Conservation (phyloP, 176 grass and related monocot species). For the Ananas comosus region DNA sequence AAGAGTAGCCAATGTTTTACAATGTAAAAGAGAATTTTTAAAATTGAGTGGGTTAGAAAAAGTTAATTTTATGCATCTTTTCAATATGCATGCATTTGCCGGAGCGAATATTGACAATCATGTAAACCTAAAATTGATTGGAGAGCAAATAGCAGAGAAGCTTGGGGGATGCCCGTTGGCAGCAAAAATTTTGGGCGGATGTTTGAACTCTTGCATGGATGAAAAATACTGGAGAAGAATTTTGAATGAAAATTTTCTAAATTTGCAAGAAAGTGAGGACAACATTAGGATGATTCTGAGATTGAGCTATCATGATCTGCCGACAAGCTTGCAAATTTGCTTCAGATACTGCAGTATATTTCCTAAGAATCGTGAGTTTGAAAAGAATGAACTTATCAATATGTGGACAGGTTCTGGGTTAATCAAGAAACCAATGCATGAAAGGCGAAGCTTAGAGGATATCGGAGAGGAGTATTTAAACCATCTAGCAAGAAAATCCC, state of each 20-base stretch:
- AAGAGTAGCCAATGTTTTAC: too few species aligned
- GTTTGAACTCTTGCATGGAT: slow-evolving; percentile 8
- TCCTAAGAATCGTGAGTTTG: too few species aligned
- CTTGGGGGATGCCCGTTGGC: slow-evolving; percentile 17
- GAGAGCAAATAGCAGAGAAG: slow-evolving; percentile 12
- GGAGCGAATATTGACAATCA: background rate
- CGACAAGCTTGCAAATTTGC: slow-evolving; percentile 10
- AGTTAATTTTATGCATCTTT: too few species aligned
- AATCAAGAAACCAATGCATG: too few species aligned
- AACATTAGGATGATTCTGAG: slow-evolving; percentile 19
- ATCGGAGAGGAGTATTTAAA: background rate
- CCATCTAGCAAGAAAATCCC: slow-evolving; percentile 8
- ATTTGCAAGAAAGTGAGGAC: slow-evolving; percentile 9
- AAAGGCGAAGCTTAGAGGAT: background rate
- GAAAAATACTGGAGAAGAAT: slow-evolving; percentile 15
- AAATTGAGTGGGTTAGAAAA: too few species aligned
- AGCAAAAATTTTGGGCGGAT: slow-evolving; percentile 22
- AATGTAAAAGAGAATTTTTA: too few species aligned
- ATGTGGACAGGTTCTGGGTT: too few species aligned
- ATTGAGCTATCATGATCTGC: slow-evolving; percentile 25
- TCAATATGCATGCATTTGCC: slow-evolving; percentile 20
- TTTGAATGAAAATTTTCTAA: slow-evolving; percentile 20
- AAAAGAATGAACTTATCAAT: too few species aligned
- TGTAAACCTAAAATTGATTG: background rate
- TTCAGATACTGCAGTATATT: too few species aligned